Evolutionary conservation across 345 rosid species (phyloP).

Genomic region (Euphorbia lathyris): DNA sequence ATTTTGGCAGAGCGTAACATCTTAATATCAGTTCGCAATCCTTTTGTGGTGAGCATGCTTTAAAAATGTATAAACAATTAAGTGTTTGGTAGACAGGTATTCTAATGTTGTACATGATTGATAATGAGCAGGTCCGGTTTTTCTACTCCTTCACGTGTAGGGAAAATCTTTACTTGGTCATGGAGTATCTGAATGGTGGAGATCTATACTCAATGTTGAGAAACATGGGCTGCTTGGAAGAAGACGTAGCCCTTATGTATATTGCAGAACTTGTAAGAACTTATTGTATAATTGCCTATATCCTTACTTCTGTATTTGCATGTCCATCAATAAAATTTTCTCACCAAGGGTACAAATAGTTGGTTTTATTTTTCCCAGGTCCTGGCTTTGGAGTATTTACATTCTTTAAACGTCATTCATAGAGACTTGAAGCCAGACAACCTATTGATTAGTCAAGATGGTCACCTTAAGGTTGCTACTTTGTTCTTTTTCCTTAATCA

Average conservation of each 20-base stretch:
- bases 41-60: conserved; percentile 81
- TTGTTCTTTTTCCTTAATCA: background rate
- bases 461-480: conserved; percentile 85
- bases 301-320: background rate
- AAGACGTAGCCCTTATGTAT: conserved; percentile 86
- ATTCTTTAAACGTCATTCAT: conserved; percentile 85
- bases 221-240: conserved; percentile 90
- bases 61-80: conserved; percentile 4
- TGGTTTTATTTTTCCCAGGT: conserved; percentile 58
- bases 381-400: conserved; percentile 97
- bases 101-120: conserved; percentile 22
- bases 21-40: conserved; percentile 86
- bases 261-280: conserved; percentile 93
- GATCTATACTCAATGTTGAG: conserved; percentile 87
- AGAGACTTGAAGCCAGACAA: conserved; percentile 99
- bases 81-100: conserved; percentile 14
- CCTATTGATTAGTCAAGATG: conserved; percentile 94
- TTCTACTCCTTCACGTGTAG: conserved; percentile 98
- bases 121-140: conserved; percentile 77
- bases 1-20: conserved; percentile 93
- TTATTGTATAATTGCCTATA: conserved; percentile 15
- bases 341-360: conserved; percentile 31
- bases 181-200: conserved; percentile 98
- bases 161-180: conserved; percentile 93
- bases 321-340: conserved; percentile 23